A percentile compares a stretch with the other conserved stretches of the same genome.
Conservation (phyloP, 495 filamentous ascomycete genomes). For the Cercophora sp. region DNA sequence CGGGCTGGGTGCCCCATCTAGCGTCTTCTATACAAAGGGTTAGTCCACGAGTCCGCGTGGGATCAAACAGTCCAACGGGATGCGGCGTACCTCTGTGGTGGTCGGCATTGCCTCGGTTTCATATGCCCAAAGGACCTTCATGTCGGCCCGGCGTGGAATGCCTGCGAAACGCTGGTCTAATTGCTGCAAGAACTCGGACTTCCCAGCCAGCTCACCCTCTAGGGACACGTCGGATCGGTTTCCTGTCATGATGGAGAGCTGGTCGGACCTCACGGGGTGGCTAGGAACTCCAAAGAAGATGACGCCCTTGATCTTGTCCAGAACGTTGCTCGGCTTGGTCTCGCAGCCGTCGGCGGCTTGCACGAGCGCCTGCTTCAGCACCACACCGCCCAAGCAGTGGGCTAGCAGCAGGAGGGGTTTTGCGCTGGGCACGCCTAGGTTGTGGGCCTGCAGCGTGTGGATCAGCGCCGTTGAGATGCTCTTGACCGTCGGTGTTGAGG, state of each 20-base stretch:
- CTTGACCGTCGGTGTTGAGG: conserved; percentile 19
- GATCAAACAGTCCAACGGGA: no score
- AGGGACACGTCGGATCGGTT: conserved; percentile 1
- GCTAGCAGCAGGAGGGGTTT: conserved; percentile 29
- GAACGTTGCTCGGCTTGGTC: conserved; percentile 7
- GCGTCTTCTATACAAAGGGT: not conserved
- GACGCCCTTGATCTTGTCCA: conserved; percentile 18
- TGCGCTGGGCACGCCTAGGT: conserved; percentile 3
- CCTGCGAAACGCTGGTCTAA: not conserved
- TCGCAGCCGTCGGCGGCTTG: no score
- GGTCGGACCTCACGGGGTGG: conserved; percentile 21
- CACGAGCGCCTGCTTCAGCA: conserved; percentile 28
- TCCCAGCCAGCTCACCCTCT: conserved; percentile 7
- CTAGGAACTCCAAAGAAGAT: conserved; percentile 34
- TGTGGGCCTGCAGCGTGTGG: not conserved
- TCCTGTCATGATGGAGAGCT: conserved; percentile 18
- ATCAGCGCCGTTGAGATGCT: conserved; percentile 18
- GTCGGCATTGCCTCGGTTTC: no score
- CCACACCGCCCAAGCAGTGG: conserved; percentile 35
- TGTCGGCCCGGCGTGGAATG: not conserved
- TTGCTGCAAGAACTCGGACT: not conserved
- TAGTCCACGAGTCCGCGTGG: no score
- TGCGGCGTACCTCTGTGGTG: no score
- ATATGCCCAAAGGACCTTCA: conserved; percentile 16
- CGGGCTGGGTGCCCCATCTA: not conserved